Conservation (phyloP, 2,329 filamentous ascomycete species). For the Colletotrichum musae region DNA sequence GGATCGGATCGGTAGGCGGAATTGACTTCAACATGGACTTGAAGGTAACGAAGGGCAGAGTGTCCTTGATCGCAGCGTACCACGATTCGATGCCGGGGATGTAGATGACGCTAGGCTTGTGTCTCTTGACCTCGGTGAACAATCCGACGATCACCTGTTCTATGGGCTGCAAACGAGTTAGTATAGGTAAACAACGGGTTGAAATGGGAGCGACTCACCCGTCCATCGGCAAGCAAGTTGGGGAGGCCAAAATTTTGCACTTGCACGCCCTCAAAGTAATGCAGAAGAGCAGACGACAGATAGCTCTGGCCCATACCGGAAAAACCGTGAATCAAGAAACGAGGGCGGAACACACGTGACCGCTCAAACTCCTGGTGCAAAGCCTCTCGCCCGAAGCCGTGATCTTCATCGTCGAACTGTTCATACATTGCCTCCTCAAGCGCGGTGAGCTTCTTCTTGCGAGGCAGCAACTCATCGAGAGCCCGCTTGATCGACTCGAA, state of each 20-base stretch:
- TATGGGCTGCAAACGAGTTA: constrained; percentile 65
- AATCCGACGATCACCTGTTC: constrained; percentile 92
- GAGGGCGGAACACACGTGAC: constrained; percentile 88
- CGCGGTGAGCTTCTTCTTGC: constrained; percentile 88
- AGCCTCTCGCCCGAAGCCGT: constrained; percentile 88
- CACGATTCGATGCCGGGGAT: constrained; percentile 92
- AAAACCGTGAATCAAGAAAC: constrained; percentile 85
- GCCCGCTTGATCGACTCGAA: constrained; percentile 77
- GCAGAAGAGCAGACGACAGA: constrained; percentile 85
- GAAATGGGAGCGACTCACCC: constrained; percentile 65
- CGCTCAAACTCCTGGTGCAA: constrained; percentile 85
- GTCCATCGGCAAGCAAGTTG: constrained; percentile 86
- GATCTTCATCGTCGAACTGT: constrained; percentile 84
- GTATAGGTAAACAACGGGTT: constrained; percentile 4
- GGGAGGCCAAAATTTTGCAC: constrained; percentile 95
- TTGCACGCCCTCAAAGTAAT: constrained; percentile 93
- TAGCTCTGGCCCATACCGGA: constrained; percentile 96
- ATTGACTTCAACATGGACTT: constrained; percentile 85
- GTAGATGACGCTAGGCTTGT: constrained; percentile 96
- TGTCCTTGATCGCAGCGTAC: constrained; percentile 75
- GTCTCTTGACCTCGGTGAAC: constrained; percentile 92
- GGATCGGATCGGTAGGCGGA: constrained; percentile 89
- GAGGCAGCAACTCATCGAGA: constrained; percentile 83
- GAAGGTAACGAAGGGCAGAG: constrained; percentile 85
- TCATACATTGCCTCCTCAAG: constrained; percentile 95